Percentiles rank a stretch among this genome's conserved stretches.
These are phyloP conservation scores for Pseudogymnoascus sp. DNA, from an alignment of 2,329 filamentous ascomycete species.

Conservation along the genomic window DNA sequence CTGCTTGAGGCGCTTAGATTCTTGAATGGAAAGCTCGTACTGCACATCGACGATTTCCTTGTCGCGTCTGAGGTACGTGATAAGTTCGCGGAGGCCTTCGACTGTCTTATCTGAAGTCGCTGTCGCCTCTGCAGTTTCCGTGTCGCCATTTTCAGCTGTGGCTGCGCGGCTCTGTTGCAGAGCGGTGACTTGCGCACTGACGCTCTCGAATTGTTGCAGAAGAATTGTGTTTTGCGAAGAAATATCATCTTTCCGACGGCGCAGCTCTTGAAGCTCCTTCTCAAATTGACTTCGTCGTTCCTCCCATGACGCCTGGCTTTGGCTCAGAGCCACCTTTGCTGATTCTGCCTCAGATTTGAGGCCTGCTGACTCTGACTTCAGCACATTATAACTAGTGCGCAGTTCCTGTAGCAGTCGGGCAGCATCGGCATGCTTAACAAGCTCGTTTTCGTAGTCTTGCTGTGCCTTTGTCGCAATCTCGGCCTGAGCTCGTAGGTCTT, in stretches of 20 bases:
- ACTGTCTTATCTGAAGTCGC: constrained; percentile 49
- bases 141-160: constrained; percentile 42
- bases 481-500: constrained; percentile 86
- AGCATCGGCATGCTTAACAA: constrained; percentile 93
- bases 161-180: constrained; percentile 67
- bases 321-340: constrained; percentile 66
- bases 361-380: constrained; percentile 70
- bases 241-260: constrained; percentile 71
- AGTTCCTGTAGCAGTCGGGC: constrained; percentile 73
- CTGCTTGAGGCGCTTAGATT: constrained; percentile 80
- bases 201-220: constrained; percentile 77
- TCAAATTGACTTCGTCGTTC: constrained; percentile 75
- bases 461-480: constrained; percentile 90
- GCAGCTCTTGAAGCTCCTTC: constrained; percentile 71
- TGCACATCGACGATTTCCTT: constrained; percentile 99
- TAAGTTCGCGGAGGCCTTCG: constrained; percentile 80
- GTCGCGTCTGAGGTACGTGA: constrained; percentile 83
- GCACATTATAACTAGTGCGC: constrained; percentile 69
- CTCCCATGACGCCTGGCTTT: constrained; percentile 82
- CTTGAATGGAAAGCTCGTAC: constrained; percentile 79
- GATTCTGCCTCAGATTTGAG: constrained; percentile 77
- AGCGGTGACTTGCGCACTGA: constrained; percentile 69
- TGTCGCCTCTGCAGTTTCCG: constrained; percentile 27
- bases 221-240: constrained; percentile 85
- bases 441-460: constrained; percentile 88